A percentile compares a stretch with the other conserved stretches of the same genome.
Evolutionary conservation across 768 basidiomycete genomes (phyloP).

Genomic region (Rhodotorula toruloides): DNA sequence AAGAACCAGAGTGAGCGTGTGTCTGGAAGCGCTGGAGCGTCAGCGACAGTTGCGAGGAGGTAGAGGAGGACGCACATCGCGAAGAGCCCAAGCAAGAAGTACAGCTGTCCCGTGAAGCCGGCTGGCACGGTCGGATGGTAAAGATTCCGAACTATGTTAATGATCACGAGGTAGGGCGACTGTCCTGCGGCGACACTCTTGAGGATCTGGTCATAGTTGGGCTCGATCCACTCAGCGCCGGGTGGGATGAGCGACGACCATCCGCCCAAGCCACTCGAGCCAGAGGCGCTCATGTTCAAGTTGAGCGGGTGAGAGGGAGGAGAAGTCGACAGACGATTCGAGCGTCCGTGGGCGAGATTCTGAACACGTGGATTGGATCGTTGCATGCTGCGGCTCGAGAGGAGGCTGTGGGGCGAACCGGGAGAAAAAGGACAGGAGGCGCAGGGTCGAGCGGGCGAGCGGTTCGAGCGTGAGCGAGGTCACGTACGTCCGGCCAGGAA

Average conservation of each 20-base stretch:
- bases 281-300: background rate
- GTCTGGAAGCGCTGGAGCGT: background rate
- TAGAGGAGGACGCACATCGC: background rate
- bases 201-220: background rate
- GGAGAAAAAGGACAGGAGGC: too few relatives aligned
- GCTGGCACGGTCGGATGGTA: background rate
- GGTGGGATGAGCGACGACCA: background rate
- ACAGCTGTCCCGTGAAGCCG: background rate
- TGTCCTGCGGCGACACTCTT: background rate
- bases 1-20: background rate
- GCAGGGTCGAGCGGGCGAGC: too few relatives aligned
- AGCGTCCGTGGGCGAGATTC: background rate
- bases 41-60: background rate
- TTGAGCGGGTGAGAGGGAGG: background rate
- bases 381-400: too few relatives aligned
- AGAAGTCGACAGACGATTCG: background rate
- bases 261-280: background rate
- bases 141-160: background rate
- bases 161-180: constrained; percentile 3
- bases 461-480: too few relatives aligned
- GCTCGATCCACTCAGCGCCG: constrained; percentile 7
- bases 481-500: too few relatives aligned
- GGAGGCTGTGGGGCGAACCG: too few relatives aligned
- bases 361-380: too few relatives aligned
- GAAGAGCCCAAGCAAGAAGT: constrained; percentile 8